A percentile compares a stretch with the other conserved stretches of the same genome.
These are phyloP conservation scores for Camillea tinctor DNA, from an alignment of 2,329 filamentous ascomycete species.

Conservation along the genomic window DNA sequence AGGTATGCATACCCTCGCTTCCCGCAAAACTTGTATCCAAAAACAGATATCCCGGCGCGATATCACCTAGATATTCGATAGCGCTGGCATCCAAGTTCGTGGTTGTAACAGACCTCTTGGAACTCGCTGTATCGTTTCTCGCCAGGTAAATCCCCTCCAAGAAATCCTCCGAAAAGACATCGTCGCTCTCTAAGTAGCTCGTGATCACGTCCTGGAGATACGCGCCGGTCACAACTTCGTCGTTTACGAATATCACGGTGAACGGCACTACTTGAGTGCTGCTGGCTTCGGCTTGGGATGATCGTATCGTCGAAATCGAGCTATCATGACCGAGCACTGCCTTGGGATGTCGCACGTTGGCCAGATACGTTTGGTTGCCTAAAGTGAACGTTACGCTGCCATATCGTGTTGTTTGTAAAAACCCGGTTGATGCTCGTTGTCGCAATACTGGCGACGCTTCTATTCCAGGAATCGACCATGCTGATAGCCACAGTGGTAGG, in stretches of 20 bases:
- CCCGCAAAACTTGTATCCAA: conserved; percentile 14
- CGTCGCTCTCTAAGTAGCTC: conserved; percentile 33
- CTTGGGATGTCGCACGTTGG: conserved; percentile 34
- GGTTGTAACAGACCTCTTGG: not conserved
- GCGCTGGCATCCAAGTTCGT: conserved; percentile 22
- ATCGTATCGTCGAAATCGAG: conserved; percentile 2
- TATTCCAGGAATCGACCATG: not conserved
- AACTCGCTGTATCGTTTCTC: conserved; percentile 23
- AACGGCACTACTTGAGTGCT: conserved; percentile 12
- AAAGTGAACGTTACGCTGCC: conserved; percentile 36
- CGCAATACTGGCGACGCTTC: conserved; percentile 1
- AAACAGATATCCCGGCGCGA: conserved; percentile 15
- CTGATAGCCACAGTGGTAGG: conserved; percentile 3
- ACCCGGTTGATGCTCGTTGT: conserved; percentile 17
- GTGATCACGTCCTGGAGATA: conserved; percentile 30
- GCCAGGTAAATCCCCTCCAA: conserved; percentile 33
- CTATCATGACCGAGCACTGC: conserved; percentile 15
- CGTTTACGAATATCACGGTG: conserved; percentile 32
- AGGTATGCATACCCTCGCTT: conserved; percentile 6
- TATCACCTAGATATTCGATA: conserved; percentile 14
- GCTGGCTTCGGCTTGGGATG: not conserved
- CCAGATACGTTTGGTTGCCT: conserved; percentile 37
- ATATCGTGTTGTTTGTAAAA: conserved; percentile 20
- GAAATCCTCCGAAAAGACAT: conserved; percentile 38
- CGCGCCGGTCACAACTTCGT: conserved; percentile 27